These are phyloP conservation scores for Nissolia schottii DNA, from an alignment of 306 rosid genomes.

Conservation along the genomic window DNA sequence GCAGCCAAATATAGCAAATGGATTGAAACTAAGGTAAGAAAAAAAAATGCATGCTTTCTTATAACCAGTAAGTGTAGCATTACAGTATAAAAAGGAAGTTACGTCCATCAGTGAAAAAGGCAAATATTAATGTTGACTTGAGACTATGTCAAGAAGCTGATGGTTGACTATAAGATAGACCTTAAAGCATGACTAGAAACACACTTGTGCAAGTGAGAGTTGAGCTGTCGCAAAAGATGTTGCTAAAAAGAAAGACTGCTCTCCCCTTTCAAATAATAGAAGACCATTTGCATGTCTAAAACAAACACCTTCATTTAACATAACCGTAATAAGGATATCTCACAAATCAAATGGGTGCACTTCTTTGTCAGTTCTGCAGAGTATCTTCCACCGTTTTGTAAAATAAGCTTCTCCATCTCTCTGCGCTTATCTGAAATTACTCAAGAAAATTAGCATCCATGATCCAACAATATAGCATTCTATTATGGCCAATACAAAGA, in stretches of 20 bases:
- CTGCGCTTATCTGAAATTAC: constrained; percentile 67
- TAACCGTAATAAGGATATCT: constrained; percentile 67
- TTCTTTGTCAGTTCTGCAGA: constrained; percentile 78
- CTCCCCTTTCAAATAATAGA: background rate
- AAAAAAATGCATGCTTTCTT: background rate
- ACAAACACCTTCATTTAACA: constrained; percentile 13
- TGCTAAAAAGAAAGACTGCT: constrained; percentile 2
- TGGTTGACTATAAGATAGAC: background rate
- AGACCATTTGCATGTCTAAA: constrained; percentile 16
- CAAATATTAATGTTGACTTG: constrained; percentile 3
- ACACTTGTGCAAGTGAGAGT: background rate
- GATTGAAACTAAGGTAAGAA: background rate
- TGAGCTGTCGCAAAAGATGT: background rate
- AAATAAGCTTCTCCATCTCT: constrained; percentile 64
- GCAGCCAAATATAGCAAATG: background rate
- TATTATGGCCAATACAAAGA: constrained; percentile 25
- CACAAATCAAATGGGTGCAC: constrained; percentile 89
- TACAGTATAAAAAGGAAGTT: background rate
- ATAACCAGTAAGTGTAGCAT: background rate
- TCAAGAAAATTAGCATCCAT: constrained; percentile 31
- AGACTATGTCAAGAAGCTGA: constrained; percentile 7
- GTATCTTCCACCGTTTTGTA: constrained; percentile 85
- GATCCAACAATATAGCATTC: constrained; percentile 12
- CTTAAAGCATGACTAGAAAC: constrained; percentile 11
- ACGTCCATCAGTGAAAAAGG: background rate